A percentile compares a stretch with the other conserved stretches of the same genome.
These are phyloP conservation scores for Epichloe uncinata DNA, from an alignment of 2,329 filamentous ascomycete species.

Conservation along the genomic window DNA sequence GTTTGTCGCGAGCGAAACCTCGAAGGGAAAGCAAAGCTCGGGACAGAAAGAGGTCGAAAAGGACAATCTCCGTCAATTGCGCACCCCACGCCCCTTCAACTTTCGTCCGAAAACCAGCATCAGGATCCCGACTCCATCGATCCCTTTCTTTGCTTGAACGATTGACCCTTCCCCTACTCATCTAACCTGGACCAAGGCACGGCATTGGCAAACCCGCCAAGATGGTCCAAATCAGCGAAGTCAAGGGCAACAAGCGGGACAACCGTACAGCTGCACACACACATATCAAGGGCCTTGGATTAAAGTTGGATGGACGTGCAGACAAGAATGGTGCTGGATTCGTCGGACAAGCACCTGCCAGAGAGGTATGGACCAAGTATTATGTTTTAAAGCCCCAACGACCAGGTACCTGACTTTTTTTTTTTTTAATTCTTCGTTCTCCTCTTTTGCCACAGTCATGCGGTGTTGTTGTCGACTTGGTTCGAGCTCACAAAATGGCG, in stretches of 20 bases:
- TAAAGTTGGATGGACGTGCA: conserved; percentile 74
- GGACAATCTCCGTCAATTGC: not conserved
- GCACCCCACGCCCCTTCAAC: not conserved
- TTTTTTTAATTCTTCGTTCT: not conserved
- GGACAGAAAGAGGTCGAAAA: not conserved
- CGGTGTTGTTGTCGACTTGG: conserved; percentile 90
- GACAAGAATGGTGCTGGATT: conserved; percentile 73
- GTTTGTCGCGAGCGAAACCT: not conserved
- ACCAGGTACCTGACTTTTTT: conserved; percentile 4
- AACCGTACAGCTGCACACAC: conserved; percentile 94
- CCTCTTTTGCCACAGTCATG: conserved; percentile 50
- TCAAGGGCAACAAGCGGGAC: conserved; percentile 88
- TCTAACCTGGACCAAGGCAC: not conserved
- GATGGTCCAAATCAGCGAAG: conserved; percentile 87
- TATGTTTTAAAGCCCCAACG: conserved; percentile 6
- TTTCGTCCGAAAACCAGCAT: too few species aligned
- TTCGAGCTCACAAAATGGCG: conserved; percentile 94
- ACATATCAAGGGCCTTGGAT: conserved; percentile 89
- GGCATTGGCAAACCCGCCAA: conserved; percentile 20
- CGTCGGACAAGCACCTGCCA: conserved; percentile 73
- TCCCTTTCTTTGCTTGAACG: not conserved
- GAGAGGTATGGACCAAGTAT: conserved; percentile 52
- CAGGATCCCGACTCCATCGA: too few species aligned
- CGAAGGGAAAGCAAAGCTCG: not conserved
- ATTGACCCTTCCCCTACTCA: not conserved